Conservation (phyloP, 2,329 filamentous ascomycete species). For the Colletotrichum tropicicola region DNA sequence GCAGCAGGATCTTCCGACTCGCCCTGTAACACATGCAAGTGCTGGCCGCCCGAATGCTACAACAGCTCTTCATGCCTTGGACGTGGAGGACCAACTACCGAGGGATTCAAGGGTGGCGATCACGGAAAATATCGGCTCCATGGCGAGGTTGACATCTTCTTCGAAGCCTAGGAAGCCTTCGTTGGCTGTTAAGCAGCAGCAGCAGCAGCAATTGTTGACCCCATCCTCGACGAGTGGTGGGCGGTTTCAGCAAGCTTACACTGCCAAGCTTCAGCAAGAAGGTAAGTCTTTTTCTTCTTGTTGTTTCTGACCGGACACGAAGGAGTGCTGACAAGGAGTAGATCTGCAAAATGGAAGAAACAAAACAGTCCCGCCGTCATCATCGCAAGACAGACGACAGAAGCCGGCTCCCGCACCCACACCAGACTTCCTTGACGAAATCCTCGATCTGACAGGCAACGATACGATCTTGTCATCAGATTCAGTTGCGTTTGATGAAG, state of each 20-base stretch:
- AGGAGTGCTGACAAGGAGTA: not conserved
- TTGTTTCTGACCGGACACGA: not conserved
- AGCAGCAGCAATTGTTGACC: slow-evolving; percentile 50
- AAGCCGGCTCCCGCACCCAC: slow-evolving; percentile 13
- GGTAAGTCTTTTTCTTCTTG: slow-evolving; percentile 20
- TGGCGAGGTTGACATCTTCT: slow-evolving; percentile 55
- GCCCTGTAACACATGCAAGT: not conserved
- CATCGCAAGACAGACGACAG: slow-evolving; percentile 2
- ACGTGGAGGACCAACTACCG: slow-evolving; percentile 1
- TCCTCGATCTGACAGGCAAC: slow-evolving; percentile 49
- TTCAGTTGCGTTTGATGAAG: slow-evolving; percentile 45
- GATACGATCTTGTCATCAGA: slow-evolving; percentile 44
- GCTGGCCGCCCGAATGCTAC: not conserved
- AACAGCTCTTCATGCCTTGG: slow-evolving; percentile 8
- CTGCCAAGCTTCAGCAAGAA: slow-evolving; percentile 31
- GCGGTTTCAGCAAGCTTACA: slow-evolving; percentile 32
- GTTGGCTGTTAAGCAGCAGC: slow-evolving; percentile 51
- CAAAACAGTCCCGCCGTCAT: not conserved
- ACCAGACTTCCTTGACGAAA: slow-evolving; percentile 27
- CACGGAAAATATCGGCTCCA: slow-evolving; percentile 38
- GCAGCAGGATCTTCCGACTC: slow-evolving; percentile 11
- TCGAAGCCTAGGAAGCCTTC: slow-evolving; percentile 55
- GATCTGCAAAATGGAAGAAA: slow-evolving; percentile 12
- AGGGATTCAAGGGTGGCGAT: slow-evolving; percentile 17
- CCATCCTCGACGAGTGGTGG: slow-evolving; percentile 44